Conservation (phyloP, 2,329 filamentous ascomycete genomes). For the Trichoderma sp. region DNA sequence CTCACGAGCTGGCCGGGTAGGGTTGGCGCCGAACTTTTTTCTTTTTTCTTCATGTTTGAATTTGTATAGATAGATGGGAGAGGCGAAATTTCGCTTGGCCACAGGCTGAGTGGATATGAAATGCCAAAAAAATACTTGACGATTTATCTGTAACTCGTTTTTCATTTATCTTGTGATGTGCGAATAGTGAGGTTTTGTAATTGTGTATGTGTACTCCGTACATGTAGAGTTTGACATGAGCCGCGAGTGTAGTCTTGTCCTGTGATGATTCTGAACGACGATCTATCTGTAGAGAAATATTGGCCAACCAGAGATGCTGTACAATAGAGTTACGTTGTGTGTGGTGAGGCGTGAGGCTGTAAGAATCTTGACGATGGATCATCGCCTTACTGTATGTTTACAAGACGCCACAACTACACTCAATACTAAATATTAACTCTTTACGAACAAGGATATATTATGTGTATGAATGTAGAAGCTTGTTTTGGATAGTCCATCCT, state of each 20-base stretch:
- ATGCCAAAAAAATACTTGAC: background rate
- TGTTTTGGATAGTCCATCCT: background rate
- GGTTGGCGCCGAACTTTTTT: background rate
- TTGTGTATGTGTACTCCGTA: background rate
- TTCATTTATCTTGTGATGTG: background rate
- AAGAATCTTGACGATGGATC: background rate
- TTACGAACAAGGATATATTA: background rate
- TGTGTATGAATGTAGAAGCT: background rate
- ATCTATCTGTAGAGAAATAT: background rate
- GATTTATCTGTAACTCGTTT: background rate
- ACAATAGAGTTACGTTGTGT: background rate
- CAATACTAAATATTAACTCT: background rate
- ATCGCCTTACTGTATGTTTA: background rate
- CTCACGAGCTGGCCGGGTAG: background rate
- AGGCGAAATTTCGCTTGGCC: conserved; percentile 4
- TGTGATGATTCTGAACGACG: background rate
- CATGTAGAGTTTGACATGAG: background rate
- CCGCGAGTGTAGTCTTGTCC: background rate
- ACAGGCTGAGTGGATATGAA: background rate
- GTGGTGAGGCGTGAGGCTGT: background rate
- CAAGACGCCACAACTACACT: background rate
- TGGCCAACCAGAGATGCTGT: background rate
- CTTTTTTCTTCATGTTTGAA: background rate
- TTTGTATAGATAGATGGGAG: conserved; percentile 18
- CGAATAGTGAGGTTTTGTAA: background rate